phyloP scores from a whole-genome alignment of 305 asterid genomes.

The Vinca major region DNA sequence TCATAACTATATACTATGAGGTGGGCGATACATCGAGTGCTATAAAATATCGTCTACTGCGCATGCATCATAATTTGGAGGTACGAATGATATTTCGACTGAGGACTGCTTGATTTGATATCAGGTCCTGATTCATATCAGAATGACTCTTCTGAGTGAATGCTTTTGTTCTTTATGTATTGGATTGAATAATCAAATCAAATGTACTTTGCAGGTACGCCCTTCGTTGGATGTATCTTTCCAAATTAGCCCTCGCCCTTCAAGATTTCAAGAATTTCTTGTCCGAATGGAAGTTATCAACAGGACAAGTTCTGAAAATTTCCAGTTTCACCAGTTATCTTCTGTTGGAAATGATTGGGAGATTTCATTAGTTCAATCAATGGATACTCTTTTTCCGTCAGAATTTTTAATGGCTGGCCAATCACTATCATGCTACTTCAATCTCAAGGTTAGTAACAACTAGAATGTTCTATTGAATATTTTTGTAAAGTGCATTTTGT shows the following conservation, averaged over 20 bases:
- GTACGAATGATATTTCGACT: constrained; percentile 32
- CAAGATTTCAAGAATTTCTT: constrained; percentile 74
- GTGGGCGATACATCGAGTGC: constrained; percentile 55
- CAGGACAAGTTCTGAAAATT: constrained; percentile 66
- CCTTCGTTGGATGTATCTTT: constrained; percentile 87
- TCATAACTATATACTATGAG: constrained; percentile 67
- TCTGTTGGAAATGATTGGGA: constrained; percentile 85
- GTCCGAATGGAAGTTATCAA: constrained; percentile 83
- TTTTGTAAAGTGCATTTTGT: not conserved
- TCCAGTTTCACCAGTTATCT: constrained; percentile 83
- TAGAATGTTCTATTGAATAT: constrained; percentile 1
- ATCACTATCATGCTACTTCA: constrained; percentile 78
- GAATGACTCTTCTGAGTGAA: not conserved
- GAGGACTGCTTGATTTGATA: constrained; percentile 9
- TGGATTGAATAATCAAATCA: not conserved
- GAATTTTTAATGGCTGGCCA: constrained; percentile 72
- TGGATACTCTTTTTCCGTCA: constrained; percentile 42
- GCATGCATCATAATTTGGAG: constrained; percentile 73
- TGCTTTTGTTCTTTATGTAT: not conserved
- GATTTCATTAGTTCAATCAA: constrained; percentile 61
- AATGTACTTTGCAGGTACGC: constrained; percentile 44
- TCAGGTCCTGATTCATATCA: not conserved
- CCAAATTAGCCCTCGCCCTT: constrained; percentile 66
- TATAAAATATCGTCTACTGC: constrained; percentile 73
- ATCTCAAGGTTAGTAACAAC: constrained; percentile 65